phyloP scores from a whole-genome alignment of 2,329 filamentous ascomycete species.

The Aciculosporium take region DNA sequence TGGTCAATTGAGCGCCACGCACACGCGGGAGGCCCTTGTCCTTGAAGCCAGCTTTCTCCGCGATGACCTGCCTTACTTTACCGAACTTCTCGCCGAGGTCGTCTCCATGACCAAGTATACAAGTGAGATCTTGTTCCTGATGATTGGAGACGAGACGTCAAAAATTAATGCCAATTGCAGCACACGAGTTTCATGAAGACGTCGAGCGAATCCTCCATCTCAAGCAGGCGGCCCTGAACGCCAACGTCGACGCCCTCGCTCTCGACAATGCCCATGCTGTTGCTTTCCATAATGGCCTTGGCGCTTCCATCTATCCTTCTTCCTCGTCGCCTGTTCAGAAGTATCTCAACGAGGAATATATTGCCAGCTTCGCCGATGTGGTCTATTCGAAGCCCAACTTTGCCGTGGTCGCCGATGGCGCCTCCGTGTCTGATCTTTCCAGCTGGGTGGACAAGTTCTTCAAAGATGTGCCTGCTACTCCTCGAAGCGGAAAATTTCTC shows the following conservation, averaged over 20 bases:
- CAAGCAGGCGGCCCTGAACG: conserved; percentile 59
- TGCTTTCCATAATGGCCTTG: conserved; percentile 89
- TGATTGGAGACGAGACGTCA: conserved; percentile 7
- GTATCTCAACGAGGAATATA: conserved; percentile 63
- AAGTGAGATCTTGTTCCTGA: conserved; percentile 31
- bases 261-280: conserved; percentile 73
- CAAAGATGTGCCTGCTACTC: conserved; percentile 46
- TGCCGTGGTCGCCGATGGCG: conserved; percentile 80
- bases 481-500: conserved; percentile 36
- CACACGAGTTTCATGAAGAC: conserved; percentile 82
- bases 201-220: conserved; percentile 62
- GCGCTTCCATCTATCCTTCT: conserved; percentile 59
- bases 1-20: conserved; percentile 72
- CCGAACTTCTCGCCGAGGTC: conserved; percentile 88
- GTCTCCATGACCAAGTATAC: conserved; percentile 77
- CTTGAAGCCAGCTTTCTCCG: conserved; percentile 90
- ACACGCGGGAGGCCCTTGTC: conserved; percentile 86
- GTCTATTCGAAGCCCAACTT: conserved; percentile 87
- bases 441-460: conserved; percentile 96
- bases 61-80: conserved; percentile 92
- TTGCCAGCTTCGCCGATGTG: conserved; percentile 60
- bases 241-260: conserved; percentile 52
- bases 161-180: conserved; percentile 29
- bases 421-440: conserved; percentile 57
- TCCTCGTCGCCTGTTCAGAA: conserved; percentile 57